Conservation (phyloP, 805 yeast genomes). For the Hanseniaspora taiwanica region DNA sequence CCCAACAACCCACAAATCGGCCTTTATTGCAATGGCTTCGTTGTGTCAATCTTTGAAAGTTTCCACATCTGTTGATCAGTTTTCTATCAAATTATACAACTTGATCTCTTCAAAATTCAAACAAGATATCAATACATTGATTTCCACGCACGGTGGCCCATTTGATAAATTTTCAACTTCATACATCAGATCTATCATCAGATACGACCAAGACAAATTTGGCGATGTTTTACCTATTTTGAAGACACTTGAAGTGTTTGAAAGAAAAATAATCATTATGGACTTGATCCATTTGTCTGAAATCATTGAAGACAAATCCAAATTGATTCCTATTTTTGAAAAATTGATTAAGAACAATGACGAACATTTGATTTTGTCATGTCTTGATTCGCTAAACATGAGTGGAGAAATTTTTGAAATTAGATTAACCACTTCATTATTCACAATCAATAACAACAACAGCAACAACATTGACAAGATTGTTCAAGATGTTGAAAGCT, state of each 20-base stretch:
- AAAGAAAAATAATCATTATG: constrained; percentile 25
- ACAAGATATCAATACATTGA: constrained; percentile 10
- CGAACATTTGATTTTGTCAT: constrained; percentile 27
- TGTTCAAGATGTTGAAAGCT: constrained; percentile 19
- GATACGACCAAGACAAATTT: constrained; percentile 29
- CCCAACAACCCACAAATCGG: constrained; percentile 28
- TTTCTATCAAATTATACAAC: constrained; percentile 27
- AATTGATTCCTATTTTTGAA: constrained; percentile 28
- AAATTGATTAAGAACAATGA: constrained; percentile 23
- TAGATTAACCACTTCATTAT: constrained; percentile 52
- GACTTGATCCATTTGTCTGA: constrained; percentile 28
- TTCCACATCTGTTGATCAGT: constrained; percentile 27
- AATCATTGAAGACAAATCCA: constrained; percentile 27
- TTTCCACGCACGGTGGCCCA: constrained; percentile 15
- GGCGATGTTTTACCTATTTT: constrained; percentile 25
- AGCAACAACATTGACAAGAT: constrained; percentile 19
- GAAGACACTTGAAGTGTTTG: constrained; percentile 24
- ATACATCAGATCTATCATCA: constrained; percentile 30
- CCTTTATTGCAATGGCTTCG: constrained; percentile 34
- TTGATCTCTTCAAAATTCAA: constrained; percentile 17
- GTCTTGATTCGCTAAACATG: constrained; percentile 24
- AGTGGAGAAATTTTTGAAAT: constrained; percentile 42
- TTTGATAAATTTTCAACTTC: constrained; percentile 32
- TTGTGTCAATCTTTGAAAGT: constrained; percentile 35
- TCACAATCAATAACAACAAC: constrained; percentile 12